Evolutionary conservation across 1,139 yeast species (phyloP).

Genomic region (Zygoascus meyerae): DNA sequence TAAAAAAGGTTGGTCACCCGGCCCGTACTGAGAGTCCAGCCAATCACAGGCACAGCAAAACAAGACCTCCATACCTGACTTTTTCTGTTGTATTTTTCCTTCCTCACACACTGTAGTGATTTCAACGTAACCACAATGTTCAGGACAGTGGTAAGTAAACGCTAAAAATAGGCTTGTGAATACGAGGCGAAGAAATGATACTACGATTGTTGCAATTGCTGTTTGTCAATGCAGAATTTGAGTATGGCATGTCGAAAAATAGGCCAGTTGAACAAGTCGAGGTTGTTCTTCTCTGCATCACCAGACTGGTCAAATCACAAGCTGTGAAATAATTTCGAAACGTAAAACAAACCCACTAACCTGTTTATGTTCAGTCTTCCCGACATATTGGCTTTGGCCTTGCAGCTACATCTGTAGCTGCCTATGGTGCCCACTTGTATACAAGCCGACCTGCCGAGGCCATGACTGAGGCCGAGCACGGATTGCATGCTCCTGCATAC

Average conservation of each 20-base stretch:
- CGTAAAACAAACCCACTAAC: too few relatives aligned
- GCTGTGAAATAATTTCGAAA: too few relatives aligned
- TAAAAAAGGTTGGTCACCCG: not conserved
- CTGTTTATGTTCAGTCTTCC: constrained; percentile 1
- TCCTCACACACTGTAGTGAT: constrained; percentile 7
- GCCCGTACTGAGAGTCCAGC: constrained; percentile 7
- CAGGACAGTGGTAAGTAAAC: constrained; percentile 12
- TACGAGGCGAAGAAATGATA: too few relatives aligned
- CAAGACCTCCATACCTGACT: constrained; percentile 4
- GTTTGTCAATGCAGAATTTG: too few relatives aligned
- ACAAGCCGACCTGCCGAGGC: constrained; percentile 58
- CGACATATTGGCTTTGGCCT: constrained; percentile 11
- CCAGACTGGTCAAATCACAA: too few relatives aligned
- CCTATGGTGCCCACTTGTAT: constrained; percentile 30
- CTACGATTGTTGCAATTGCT: too few relatives aligned
- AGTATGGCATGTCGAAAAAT: too few relatives aligned
- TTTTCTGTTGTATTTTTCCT: constrained; percentile 8
- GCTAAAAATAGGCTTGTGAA: too few relatives aligned
- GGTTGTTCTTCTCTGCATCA: too few relatives aligned
- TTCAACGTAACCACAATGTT: constrained; percentile 8
- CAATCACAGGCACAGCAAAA: constrained; percentile 10
- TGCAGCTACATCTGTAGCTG: constrained; percentile 31
- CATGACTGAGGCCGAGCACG: constrained; percentile 99
- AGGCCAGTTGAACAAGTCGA: too few relatives aligned
- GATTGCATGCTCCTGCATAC: constrained; percentile 89